Conservation (phyloP, 1,284 basidiomycete genomes). For the Leccinum ponderosum region DNA sequence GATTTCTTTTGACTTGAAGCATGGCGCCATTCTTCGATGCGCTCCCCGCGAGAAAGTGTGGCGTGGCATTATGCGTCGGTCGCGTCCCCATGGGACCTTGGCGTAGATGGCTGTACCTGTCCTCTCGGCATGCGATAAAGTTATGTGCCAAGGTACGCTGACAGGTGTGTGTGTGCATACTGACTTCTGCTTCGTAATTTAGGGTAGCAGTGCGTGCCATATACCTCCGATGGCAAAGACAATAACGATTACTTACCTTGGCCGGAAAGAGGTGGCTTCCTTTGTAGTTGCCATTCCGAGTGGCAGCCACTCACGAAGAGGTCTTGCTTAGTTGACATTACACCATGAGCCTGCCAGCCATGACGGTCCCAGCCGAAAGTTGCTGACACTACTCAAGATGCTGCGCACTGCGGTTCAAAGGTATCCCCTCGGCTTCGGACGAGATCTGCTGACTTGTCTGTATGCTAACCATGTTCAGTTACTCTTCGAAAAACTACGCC, state of each 20-base stretch:
- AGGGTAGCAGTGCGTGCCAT: neutral
- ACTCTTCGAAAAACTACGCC: neutral
- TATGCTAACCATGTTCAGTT: neutral
- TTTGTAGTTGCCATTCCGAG: conserved; percentile 16
- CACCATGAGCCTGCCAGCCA: neutral
- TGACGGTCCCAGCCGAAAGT: conserved; percentile 2
- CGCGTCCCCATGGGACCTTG: neutral
- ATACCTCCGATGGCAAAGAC: conserved; percentile 8
- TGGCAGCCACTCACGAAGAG: conserved; percentile 1
- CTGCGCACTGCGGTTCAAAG: neutral
- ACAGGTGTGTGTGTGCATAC: conserved; percentile 1
- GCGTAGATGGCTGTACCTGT: conserved; percentile 1
- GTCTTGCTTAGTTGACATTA: conserved; percentile 8
- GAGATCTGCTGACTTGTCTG: neutral
- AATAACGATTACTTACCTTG: conserved; percentile 25
- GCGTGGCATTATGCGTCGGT: neutral
- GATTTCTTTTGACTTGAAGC: conserved; percentile 21
- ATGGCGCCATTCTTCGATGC: conserved; percentile 24
- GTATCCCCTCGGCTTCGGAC: neutral
- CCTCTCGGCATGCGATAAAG: conserved; percentile 12
- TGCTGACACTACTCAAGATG: conserved; percentile 5
- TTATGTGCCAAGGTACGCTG: neutral
- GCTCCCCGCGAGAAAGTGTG: conserved; percentile 26
- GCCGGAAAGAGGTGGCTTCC: conserved; percentile 6
- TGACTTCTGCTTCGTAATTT: conserved; percentile 6